Base-by-base conservation (phyloP, 2,329 filamentous ascomycete genomes). In the Lojkania enalia region DNA sequence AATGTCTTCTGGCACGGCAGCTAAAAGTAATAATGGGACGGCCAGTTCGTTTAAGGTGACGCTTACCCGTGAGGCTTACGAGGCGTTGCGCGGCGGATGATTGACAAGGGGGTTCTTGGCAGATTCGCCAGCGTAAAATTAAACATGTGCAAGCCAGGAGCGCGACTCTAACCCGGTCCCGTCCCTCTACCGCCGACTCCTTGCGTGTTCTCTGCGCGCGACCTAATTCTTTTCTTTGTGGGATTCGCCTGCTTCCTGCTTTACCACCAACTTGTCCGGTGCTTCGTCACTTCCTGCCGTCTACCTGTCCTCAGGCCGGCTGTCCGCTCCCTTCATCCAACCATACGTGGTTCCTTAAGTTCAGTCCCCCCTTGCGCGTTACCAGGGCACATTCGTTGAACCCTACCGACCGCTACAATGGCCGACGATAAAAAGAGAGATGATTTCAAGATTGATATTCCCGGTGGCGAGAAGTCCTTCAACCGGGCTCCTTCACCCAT, bases 381-480 rank as follows among this genome's bases (percentile, higher is more conserved):
- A 31, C 42, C 20, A n/a, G n/a, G n/a, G n/a, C n/a, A n/a, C n/a
- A n/a, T 39, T 19, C 45, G 25, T 36, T 31, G n/a, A n/a, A n/a
- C 18, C 35, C 39, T 43, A 46, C 18, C 42, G 47, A 44, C 39
- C 44, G 50, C 54, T 66, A 78, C 61, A 55, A 95, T 95, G 90
- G 80, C 86, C 64, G 88, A 94, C 77, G 90, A 91, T 70, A 95
- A 94, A 80, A 94, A 89, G 72, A 86, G 88, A 67, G 79, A 81
- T 64, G 88, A 94, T 67, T 88, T 85, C 64, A 82, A 86, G 60
- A 82, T 89, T 76, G 81, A 81, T 61, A 61, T 64, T 47, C 55
- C 58, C 37, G 85, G 87, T 49, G 76, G 78, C 56, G 79, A 79
- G 50, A 62, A 63, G 38, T 61, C 57, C 40, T 46, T 48, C 46